Evolutionary conservation across 352 stramenopile species (phyloP), one percentile per base, ranked within the genome.

Genomic region (Phytophthora macrochlamydospora): DNA sequence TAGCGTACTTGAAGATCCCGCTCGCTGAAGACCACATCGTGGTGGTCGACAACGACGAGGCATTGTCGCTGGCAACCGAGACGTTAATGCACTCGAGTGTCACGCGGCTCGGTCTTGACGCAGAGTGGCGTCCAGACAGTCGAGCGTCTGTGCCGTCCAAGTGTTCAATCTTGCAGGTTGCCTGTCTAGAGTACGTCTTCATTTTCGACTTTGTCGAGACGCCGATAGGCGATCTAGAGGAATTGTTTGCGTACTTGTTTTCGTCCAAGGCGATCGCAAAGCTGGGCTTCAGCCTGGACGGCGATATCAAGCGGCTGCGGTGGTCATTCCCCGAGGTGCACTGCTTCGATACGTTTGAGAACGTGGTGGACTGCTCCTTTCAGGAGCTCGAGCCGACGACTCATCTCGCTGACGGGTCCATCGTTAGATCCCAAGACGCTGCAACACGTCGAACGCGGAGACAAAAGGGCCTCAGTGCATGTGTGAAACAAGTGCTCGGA

Each of bases 311-410:
- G 40, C 69, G 79, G 2, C 62, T 93, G 43, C 81, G 81, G 37
- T 91, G 76, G 75, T 90, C 85, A 4, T 93, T 93, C 48, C 83
- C 82, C 1, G 79, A 93, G 38, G 60, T 77, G 2, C 65, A 73
- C 13, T 91, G 81, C 60, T 93, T 93, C 52, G 79, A 87, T 53
- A 62, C 58, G 28, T 87, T 91, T 62, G 62, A 71, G 13, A 93
- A 89, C 53, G 81, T 91, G 18, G 0, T 90, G 33, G 85, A 91
- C 57, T 81, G 89, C 63, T 82, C 79, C 1, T 73, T 85, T 28
- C 76, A 91, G 51, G 67, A 57, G 4, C 35, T 73, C 5, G 62
- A 69, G 11, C 50, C 67, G 11, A 63, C 63, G 13, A 69, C 73
- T 11, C 69, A 77, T 46, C 42, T 71, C 14, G 71, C 65, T 11